Evolutionary conservation across 352 stramenopile species (phyloP).

Genomic region (Phytopythium aichiense): DNA sequence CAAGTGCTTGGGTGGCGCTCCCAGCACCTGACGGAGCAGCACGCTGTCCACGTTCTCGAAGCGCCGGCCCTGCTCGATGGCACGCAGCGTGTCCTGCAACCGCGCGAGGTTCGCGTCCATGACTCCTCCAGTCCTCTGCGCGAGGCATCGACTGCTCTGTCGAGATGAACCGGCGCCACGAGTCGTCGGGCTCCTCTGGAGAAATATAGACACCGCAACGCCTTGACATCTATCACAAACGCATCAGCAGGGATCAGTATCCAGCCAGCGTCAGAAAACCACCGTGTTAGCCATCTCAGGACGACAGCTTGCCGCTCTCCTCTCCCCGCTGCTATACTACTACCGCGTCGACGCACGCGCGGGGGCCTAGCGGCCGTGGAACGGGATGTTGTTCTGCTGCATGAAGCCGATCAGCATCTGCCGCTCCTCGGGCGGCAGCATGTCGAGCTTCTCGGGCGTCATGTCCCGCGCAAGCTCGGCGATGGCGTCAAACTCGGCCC

Average conservation of each 20-base stretch:
- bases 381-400: constrained; percentile 79
- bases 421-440: constrained; percentile 71
- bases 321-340: background rate
- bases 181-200: background rate
- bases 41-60: constrained; percentile 46
- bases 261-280: background rate
- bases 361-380: constrained; percentile 10
- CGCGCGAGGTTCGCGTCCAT: constrained; percentile 23
- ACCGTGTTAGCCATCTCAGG: background rate
- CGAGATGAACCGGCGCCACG: background rate
- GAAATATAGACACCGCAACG: background rate
- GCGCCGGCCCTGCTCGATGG: constrained; percentile 47
- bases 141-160: background rate
- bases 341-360: background rate
- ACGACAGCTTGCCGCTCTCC: background rate
- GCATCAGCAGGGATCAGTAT: background rate
- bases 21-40: constrained; percentile 48
- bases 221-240: background rate
- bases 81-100: constrained; percentile 42
- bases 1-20: background rate
- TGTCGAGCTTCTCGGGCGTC: constrained; percentile 76
- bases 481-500: constrained; percentile 54
- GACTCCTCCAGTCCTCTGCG: background rate
- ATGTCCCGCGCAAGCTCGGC: constrained; percentile 73
- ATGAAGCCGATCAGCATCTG: constrained; percentile 79